These are phyloP conservation scores for Trypanosoma brucei DNA, from an alignment of 208 protist genomes.

Conservation along the genomic window DNA sequence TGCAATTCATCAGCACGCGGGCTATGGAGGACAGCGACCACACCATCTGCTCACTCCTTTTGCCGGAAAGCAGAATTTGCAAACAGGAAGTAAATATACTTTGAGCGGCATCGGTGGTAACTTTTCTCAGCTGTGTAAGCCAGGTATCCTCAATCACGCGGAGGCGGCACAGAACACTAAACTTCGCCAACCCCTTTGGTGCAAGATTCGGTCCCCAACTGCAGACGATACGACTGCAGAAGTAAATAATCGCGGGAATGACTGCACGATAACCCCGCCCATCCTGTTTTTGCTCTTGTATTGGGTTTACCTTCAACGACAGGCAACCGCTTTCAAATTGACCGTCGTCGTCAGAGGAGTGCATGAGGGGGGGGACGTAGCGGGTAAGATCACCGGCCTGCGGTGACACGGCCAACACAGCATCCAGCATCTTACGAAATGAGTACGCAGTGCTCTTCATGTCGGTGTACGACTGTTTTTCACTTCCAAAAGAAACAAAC, in stretches of 20 bases:
- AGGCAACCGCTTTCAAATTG: not conserved
- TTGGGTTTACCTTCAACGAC: not conserved
- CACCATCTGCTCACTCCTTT: constrained; percentile 33
- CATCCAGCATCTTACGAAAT: constrained; percentile 30
- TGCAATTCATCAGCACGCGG: constrained; percentile 45
- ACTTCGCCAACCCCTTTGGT: constrained; percentile 31
- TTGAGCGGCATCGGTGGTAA: constrained; percentile 26
- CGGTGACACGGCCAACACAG: constrained; percentile 27
- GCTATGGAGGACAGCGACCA: constrained; percentile 46
- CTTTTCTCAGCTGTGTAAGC: constrained; percentile 37
- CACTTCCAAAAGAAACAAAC: constrained; percentile 39
- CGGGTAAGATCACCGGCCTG: constrained; percentile 26
- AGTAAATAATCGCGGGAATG: constrained; percentile 64
- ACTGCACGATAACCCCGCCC: not conserved
- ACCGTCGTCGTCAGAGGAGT: not conserved
- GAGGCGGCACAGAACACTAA: constrained; percentile 36
- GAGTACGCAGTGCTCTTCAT: constrained; percentile 43
- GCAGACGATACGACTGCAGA: constrained; percentile 67
- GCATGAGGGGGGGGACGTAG: constrained; percentile 33
- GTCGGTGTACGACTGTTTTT: constrained; percentile 18
- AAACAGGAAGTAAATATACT: constrained; percentile 44
- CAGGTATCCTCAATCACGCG: constrained; percentile 60
- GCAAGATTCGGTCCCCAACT: constrained; percentile 39
- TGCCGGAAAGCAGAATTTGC: constrained; percentile 30
- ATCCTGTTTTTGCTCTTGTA: not conserved